Percentiles rank a stretch among this genome's conserved stretches.
phyloP scores from a whole-genome alignment of 108 stramenopile genomes.

The Nitzschia inconspicua region DNA sequence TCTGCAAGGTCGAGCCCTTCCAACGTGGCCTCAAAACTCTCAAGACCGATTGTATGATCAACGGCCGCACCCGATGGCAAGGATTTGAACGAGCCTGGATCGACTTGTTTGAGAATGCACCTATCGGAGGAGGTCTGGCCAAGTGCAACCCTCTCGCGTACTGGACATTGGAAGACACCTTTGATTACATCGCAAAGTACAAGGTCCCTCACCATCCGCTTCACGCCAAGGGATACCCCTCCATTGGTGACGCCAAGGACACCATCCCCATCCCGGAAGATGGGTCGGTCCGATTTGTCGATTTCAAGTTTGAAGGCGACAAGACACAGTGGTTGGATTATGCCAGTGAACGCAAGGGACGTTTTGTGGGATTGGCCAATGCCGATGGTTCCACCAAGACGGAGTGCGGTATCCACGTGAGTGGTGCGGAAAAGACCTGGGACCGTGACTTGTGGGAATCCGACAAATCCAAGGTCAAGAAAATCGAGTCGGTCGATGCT shows the following conservation, averaged over 20 bases:
- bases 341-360: conserved; percentile 93
- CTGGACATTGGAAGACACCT: conserved; percentile 97
- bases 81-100: conserved; percentile 96
- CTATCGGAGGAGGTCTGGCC: conserved; percentile 90
- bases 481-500: conserved; percentile 62
- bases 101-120: conserved; percentile 89
- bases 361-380: conserved; percentile 94
- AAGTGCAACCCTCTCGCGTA: conserved; percentile 97
- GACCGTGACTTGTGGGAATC: conserved; percentile 88
- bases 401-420: conserved; percentile 96
- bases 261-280: conserved; percentile 91
- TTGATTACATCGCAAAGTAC: conserved; percentile 96
- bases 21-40: conserved; percentile 94
- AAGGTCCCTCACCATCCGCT: conserved; percentile 94
- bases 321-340: conserved; percentile 92
- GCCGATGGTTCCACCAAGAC: conserved; percentile 97
- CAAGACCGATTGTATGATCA: conserved; percentile 95
- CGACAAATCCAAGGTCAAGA: conserved; percentile 61
- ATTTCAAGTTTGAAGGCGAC: conserved; percentile 86
- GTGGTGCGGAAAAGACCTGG: conserved; percentile 86
- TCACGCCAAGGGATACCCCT: conserved; percentile 95
- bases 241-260: conserved; percentile 94
- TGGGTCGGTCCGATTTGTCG: conserved; percentile 71
- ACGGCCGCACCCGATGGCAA: conserved; percentile 96
- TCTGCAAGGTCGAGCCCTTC: conserved; percentile 98